phyloP scores from a whole-genome alignment of 116 monocot species.

The Papilionanthe hybrid region DNA sequence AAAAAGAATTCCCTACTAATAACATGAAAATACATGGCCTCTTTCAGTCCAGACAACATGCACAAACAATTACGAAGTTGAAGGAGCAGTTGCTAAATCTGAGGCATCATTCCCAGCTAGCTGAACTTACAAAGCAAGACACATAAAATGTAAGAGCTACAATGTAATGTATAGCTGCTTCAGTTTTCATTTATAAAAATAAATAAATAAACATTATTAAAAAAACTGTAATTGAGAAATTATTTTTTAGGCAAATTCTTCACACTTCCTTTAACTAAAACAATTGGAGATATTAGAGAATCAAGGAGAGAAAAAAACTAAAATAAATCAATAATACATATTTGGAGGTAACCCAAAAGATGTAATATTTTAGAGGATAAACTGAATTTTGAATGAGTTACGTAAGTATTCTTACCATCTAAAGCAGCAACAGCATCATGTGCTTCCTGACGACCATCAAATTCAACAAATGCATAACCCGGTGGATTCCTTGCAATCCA shows the following conservation, averaged over 20 bases:
- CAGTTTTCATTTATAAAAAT: neutral
- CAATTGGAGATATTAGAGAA: neutral
- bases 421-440: slow-evolving; percentile 29
- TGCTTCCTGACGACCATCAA: slow-evolving; percentile 22
- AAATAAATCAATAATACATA: neutral
- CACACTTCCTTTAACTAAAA: neutral
- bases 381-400: neutral
- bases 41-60: neutral
- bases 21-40: neutral
- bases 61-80: neutral
- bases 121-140: neutral
- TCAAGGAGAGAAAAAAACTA: neutral
- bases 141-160: neutral
- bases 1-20: too few species aligned
- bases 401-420: slow-evolving; percentile 13
- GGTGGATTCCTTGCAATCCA: slow-evolving; percentile 34
- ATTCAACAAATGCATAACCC: slow-evolving; percentile 33
- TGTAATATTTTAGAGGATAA: neutral
- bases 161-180: neutral
- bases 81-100: neutral
- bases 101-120: neutral
- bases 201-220: neutral
- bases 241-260: neutral
- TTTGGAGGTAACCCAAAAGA: neutral
- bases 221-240: neutral